Evolutionary conservation across 495 filamentous ascomycete genomes (phyloP).

Genomic region (Barbatosphaeria neglecta): DNA sequence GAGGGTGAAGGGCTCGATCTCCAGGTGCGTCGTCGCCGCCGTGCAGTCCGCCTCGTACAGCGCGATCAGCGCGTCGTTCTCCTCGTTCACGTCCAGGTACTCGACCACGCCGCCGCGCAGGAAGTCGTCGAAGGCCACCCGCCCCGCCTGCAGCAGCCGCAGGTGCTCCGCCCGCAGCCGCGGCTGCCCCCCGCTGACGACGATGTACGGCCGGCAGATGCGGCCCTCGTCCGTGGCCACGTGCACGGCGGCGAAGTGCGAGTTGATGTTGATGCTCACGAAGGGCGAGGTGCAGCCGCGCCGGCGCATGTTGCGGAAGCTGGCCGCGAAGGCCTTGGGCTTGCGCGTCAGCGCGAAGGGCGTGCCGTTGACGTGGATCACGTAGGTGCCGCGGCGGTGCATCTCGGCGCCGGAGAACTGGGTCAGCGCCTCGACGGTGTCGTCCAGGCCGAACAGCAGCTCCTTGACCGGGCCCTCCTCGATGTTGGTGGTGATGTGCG

Average conservation of each 20-base stretch:
- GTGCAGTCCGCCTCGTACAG: conserved; percentile 76
- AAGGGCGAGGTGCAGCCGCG: conserved; percentile 87
- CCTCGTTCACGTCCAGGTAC: conserved; percentile 96
- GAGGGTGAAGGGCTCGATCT: conserved; percentile 96
- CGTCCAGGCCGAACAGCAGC: conserved; percentile 69
- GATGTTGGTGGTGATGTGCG: conserved; percentile 92
- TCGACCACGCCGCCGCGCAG: conserved; percentile 80
- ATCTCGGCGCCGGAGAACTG: conserved; percentile 68
- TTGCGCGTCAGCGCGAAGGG: conserved; percentile 71
- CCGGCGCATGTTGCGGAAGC: conserved; percentile 72
- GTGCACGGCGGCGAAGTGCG: conserved; percentile 81
- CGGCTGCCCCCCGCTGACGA: conserved; percentile 77
- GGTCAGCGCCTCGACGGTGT: conserved; percentile 39
- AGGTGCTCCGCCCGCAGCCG: conserved; percentile 67
- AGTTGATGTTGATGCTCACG: conserved; percentile 88
- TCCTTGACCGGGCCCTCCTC: conserved; percentile 80
- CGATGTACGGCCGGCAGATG: conserved; percentile 88
- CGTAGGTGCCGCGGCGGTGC: conserved; percentile 69
- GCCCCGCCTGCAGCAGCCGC: conserved; percentile 64
- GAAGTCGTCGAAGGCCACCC: conserved; percentile 85
- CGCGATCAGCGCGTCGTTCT: conserved; percentile 89
- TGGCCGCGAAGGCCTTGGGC: conserved; percentile 71
- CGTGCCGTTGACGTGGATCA: conserved; percentile 92
- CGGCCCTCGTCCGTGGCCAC: conserved; percentile 94
- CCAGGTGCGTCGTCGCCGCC: conserved; percentile 75